phyloP scores from a whole-genome alignment of 2,329 filamentous ascomycete genomes.

The Cladosporium sphaerospermum region DNA sequence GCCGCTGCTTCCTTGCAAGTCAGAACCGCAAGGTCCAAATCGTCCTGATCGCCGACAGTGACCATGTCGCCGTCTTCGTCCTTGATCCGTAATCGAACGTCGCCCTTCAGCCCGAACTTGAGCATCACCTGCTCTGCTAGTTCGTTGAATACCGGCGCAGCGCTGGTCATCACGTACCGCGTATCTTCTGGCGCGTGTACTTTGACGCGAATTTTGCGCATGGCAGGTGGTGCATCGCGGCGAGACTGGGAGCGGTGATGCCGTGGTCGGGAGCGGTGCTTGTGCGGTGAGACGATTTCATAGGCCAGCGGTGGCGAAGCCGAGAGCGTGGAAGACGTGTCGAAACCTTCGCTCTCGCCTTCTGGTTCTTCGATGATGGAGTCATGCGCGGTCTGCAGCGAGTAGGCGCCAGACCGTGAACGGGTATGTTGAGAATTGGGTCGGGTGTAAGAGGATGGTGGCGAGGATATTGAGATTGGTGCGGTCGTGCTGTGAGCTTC shows the following conservation, averaged over 20 bases:
- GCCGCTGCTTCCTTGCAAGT: slow-evolving; percentile 50
- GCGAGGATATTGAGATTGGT: slow-evolving; percentile 7
- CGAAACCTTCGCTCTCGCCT: slow-evolving; percentile 53
- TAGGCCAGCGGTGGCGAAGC: slow-evolving; percentile 50
- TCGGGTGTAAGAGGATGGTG: slow-evolving; percentile 12
- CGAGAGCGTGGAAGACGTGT: slow-evolving; percentile 55
- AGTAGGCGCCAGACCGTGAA: slow-evolving; percentile 28
- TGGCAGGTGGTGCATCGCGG: slow-evolving; percentile 45
- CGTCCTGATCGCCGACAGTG: slow-evolving; percentile 93
- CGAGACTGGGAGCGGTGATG: slow-evolving; percentile 48
- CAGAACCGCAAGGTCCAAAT: slow-evolving; percentile 80
- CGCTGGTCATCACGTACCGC: slow-evolving; percentile 79
- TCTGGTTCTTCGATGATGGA: slow-evolving; percentile 76
- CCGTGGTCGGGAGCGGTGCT: slow-evolving; percentile 12
- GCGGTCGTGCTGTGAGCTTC: slow-evolving; percentile 28
- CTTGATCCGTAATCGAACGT: slow-evolving; percentile 82
- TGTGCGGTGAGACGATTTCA: slow-evolving; percentile 46
- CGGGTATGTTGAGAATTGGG: slow-evolving; percentile 20
- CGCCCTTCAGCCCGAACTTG: slow-evolving; percentile 71
- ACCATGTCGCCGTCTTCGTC: slow-evolving; percentile 94
- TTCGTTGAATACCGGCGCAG: slow-evolving; percentile 57
- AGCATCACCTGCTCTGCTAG: slow-evolving; percentile 73
- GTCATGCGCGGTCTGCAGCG: slow-evolving; percentile 35
- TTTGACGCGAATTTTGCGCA: slow-evolving; percentile 79
- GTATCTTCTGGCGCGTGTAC: slow-evolving; percentile 81